These are phyloP conservation scores for Pezicula carpinea DNA, from an alignment of 2,329 filamentous ascomycete species.

Conservation along the genomic window DNA sequence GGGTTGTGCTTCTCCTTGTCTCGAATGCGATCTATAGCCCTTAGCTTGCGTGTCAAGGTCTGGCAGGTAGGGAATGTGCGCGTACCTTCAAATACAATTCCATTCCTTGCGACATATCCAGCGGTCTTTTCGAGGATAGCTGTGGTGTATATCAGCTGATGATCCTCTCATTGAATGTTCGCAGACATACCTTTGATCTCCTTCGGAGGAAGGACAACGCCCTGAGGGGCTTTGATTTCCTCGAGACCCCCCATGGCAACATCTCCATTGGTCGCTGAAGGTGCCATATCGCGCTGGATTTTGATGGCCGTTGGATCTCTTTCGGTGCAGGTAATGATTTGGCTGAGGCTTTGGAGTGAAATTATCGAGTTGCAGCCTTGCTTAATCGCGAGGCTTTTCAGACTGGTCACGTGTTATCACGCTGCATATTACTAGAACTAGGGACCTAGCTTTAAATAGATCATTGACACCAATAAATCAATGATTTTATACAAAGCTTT, in stretches of 20 bases:
- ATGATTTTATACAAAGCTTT: no score
- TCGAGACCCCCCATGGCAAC: slow-evolving; percentile 47
- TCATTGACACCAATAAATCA: no score
- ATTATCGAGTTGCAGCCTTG: no score
- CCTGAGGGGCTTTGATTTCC: slow-evolving; percentile 72
- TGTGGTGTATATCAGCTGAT: slow-evolving; percentile 25
- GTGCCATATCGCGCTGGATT: slow-evolving; percentile 22
- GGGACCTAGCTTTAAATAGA: no score
- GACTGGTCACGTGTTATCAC: no score
- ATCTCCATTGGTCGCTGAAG: slow-evolving; percentile 43
- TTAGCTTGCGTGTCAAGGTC: slow-evolving; percentile 10
- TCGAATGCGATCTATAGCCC: slow-evolving; percentile 65
- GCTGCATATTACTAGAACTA: no score
- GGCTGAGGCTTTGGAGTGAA: no score
- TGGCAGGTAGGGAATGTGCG: slow-evolving; percentile 14
- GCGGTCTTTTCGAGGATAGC: slow-evolving; percentile 88
- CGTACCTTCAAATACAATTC: slow-evolving; percentile 54
- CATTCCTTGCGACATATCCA: slow-evolving; percentile 75
- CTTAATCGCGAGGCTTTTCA: no score
- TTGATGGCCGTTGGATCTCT: neutral
- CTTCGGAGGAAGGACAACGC: slow-evolving; percentile 77
- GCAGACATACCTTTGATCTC: slow-evolving; percentile 63
- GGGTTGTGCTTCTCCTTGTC: slow-evolving; percentile 79
- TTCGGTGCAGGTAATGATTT: no score
- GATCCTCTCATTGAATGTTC: slow-evolving; percentile 26